phyloP scores from a whole-genome alignment of 2,329 filamentous ascomycete genomes.

The Pestalotiopsis fici region DNA sequence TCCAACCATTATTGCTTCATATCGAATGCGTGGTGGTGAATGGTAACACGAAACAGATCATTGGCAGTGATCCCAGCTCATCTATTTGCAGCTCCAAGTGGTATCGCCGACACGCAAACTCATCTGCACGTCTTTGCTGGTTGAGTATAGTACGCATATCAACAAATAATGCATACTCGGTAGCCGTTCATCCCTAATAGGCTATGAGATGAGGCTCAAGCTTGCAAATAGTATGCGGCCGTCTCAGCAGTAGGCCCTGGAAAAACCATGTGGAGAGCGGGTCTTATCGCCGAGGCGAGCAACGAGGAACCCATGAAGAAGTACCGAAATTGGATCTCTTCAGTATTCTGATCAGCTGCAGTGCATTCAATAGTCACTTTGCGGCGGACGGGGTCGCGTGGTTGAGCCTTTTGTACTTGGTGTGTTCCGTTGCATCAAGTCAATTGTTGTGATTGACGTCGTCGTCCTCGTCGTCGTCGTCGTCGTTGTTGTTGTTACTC shows the following conservation, averaged over 20 bases:
- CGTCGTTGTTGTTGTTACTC: neutral
- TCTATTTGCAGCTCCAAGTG: neutral
- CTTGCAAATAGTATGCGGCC: neutral
- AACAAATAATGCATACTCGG: neutral
- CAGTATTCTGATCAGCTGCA: neutral
- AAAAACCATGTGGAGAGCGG: neutral
- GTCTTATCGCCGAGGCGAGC: neutral
- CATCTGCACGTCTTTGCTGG: neutral
- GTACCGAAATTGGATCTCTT: neutral
- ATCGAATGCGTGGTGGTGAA: neutral
- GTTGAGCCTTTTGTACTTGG: neutral
- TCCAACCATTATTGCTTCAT: neutral
- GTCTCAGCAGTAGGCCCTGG: neutral
- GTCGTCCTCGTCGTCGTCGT: no score
- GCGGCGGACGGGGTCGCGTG: neutral
- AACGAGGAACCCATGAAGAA: neutral
- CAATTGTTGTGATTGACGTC: no score
- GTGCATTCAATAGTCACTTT: neutral
- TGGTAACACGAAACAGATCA: neutral
- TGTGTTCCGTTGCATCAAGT: no score
- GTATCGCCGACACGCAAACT: neutral
- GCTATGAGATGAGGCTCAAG: neutral
- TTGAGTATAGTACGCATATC: neutral
- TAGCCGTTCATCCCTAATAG: neutral
- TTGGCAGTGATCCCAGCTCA: neutral